These are phyloP conservation scores for Saksenaea oblongispora DNA, from an alignment of 371 early-diverging fungal genomes.

Conservation along the genomic window DNA sequence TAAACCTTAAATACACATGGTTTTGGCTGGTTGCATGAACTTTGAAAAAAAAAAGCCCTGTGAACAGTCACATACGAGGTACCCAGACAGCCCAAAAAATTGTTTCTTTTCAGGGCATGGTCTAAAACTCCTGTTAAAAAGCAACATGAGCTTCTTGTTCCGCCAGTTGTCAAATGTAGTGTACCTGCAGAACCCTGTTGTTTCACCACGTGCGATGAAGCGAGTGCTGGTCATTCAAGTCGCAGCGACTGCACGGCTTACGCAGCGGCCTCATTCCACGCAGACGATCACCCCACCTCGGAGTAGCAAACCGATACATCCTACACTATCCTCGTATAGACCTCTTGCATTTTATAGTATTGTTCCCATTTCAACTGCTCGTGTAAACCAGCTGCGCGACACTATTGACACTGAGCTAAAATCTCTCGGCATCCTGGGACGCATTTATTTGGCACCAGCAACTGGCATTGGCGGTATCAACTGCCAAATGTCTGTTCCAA, in stretches of 20 bases:
- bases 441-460: conserved; percentile 70
- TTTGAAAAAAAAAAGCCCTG: no score
- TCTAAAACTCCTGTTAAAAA: neutral
- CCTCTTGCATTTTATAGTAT: conserved; percentile 40
- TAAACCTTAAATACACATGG: no score
- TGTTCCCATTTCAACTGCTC: conserved; percentile 16
- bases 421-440: conserved; percentile 58
- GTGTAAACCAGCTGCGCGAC: conserved; percentile 18
- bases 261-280: neutral
- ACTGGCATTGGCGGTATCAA: conserved; percentile 65
- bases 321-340: conserved; percentile 12
- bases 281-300: neutral
- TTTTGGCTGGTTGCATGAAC: no score
- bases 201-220: neutral
- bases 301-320: neutral
- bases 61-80: no score
- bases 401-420: conserved; percentile 31
- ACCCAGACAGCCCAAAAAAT: neutral
- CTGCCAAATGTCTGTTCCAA: conserved; percentile 73
- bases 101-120: neutral
- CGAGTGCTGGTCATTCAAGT: neutral
- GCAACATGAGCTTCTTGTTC: neutral
- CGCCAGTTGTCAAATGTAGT: neutral
- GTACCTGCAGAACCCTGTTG: conserved; percentile 2
- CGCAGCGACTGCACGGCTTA: neutral